Conservation (phyloP, 2,329 filamentous ascomycete genomes). For the Geosmithia flava region DNA sequence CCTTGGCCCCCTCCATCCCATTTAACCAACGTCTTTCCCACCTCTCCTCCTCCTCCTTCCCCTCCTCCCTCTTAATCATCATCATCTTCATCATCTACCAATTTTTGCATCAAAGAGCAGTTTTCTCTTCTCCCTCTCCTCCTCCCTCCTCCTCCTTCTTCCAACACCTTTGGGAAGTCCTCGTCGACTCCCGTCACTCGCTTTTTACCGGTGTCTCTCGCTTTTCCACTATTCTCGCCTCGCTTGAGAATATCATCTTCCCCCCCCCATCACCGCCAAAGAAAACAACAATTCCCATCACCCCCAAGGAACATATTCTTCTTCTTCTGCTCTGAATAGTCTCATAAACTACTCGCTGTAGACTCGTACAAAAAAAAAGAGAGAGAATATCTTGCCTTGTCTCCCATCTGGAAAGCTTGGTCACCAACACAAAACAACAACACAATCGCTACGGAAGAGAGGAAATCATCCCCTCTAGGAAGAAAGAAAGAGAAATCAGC, state of each 20-base stretch:
- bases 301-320: too few species aligned
- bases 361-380: too few species aligned
- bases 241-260: background rate
- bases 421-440: slow-evolving; percentile 7
- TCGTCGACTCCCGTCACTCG: slow-evolving; percentile 66
- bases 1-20: background rate
- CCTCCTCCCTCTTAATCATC: background rate
- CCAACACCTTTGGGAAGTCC: slow-evolving; percentile 48
- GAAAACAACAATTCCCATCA: too few species aligned
- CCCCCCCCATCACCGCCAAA: too few species aligned
- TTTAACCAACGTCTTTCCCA: too few species aligned
- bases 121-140: slow-evolving; percentile 9
- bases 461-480: too few species aligned
- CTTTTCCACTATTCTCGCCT: background rate
- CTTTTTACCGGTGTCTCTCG: slow-evolving; percentile 32
- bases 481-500: slow-evolving; percentile 1
- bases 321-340: too few species aligned
- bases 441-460: slow-evolving; percentile 21
- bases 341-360: too few species aligned
- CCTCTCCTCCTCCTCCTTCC: background rate
- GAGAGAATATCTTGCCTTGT: too few species aligned
- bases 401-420: background rate
- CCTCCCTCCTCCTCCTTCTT: slow-evolving; percentile 36
- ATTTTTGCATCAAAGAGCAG: slow-evolving; percentile 9
- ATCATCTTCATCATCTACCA: background rate